Evolutionary conservation across 352 stramenopile species (phyloP).

Genomic region (Phytophthora idaei): DNA sequence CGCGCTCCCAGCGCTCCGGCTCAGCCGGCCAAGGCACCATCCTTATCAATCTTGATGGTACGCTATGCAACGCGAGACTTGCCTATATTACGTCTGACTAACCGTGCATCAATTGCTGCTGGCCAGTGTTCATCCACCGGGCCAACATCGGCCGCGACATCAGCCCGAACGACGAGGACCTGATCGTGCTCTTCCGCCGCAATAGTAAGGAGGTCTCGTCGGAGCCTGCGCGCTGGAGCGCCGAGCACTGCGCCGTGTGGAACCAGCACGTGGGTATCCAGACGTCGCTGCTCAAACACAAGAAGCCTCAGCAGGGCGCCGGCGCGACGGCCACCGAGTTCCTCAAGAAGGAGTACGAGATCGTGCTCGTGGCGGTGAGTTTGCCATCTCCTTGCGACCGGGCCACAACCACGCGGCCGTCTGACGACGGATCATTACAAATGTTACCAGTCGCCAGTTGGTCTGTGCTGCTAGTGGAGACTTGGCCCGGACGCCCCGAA

Average conservation of each 20-base stretch:
- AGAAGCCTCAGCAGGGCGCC: slow-evolving; percentile 32
- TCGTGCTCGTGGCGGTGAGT: slow-evolving; percentile 75
- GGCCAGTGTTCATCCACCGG: slow-evolving; percentile 62
- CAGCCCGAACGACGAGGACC: slow-evolving; percentile 68
- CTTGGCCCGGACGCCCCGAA: slow-evolving; percentile 11
- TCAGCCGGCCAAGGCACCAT: slow-evolving; percentile 48
- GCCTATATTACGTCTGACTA: not conserved
- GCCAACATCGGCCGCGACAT: slow-evolving; percentile 80
- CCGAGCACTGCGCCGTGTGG: slow-evolving; percentile 75
- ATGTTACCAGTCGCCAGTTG: slow-evolving; percentile 14
- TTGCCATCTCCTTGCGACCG: slow-evolving; percentile 1
- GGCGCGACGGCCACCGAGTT: slow-evolving; percentile 40
- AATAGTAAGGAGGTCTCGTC: slow-evolving; percentile 84
- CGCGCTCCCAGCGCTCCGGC: slow-evolving; percentile 27
- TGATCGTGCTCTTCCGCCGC: slow-evolving; percentile 84
- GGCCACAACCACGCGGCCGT: slow-evolving; percentile 4
- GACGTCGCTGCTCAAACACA: slow-evolving; percentile 72
- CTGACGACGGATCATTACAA: slow-evolving; percentile 6
- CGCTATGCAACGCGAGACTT: not conserved
- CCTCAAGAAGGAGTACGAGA: slow-evolving; percentile 83
- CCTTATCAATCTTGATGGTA: slow-evolving; percentile 75
- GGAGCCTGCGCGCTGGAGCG: slow-evolving; percentile 66
- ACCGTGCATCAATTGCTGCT: not conserved
- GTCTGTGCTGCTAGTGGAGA: slow-evolving; percentile 11
- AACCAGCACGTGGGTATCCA: slow-evolving; percentile 82